Evolutionary conservation across 1,284 basidiomycete genomes (phyloP).

Genomic region (Thecaphora thlaspeos): DNA sequence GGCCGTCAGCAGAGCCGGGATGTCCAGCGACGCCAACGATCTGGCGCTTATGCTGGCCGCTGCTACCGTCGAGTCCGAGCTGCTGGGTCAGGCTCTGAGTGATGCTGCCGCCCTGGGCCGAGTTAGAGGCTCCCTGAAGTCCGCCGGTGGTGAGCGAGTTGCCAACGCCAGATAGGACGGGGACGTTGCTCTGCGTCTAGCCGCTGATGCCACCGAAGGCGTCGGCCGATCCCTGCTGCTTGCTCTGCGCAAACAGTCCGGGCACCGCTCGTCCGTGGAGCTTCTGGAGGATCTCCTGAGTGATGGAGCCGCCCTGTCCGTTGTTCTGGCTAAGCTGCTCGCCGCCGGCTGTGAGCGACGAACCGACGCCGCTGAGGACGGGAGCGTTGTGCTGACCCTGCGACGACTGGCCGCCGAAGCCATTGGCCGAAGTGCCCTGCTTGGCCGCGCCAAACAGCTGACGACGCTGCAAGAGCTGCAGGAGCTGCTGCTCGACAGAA

Average conservation of each 20-base stretch:
- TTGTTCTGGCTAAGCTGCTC: conserved; percentile 15
- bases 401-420: conserved; percentile 10
- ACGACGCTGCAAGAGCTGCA: conserved; percentile 9
- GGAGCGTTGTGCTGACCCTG: conserved; percentile 12
- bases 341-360: conserved; percentile 10
- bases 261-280: background rate
- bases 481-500: conserved; percentile 6
- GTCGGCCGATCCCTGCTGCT: conserved; percentile 11
- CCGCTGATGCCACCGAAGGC: conserved; percentile 9
- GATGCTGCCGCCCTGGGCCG: too few relatives aligned
- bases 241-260: conserved; percentile 15
- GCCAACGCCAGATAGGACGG: too few relatives aligned
- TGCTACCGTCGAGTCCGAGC: too few relatives aligned
- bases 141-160: too few relatives aligned
- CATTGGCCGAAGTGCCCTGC: conserved; percentile 18
- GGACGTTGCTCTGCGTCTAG: conserved; percentile 10
- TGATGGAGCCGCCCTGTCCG: conserved; percentile 14
- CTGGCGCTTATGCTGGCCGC: too few relatives aligned
- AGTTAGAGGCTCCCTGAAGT: too few relatives aligned
- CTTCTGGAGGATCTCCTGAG: conserved; percentile 10
- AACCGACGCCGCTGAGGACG: conserved; percentile 11
- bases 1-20: too few relatives aligned
- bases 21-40: too few relatives aligned
- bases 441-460: conserved; percentile 5
- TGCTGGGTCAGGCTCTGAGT: too few relatives aligned